These are phyloP conservation scores for Backusella morwellensis DNA, from an alignment of 192 early-diverging fungal genomes.

Conservation along the genomic window DNA sequence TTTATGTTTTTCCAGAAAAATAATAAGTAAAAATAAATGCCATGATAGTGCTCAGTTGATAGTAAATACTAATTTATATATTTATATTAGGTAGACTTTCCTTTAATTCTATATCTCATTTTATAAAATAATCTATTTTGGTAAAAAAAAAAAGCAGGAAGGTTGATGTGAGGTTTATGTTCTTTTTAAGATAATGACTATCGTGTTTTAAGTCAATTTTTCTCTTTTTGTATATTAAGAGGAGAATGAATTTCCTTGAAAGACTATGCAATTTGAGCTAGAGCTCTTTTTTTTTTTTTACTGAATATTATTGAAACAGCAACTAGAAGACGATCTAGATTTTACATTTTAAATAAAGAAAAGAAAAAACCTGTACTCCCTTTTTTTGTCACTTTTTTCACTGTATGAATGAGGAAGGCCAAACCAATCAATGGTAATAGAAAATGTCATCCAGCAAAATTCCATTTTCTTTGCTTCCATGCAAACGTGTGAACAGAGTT, in stretches of 20 bases:
- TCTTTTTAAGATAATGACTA: background rate
- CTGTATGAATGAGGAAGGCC: background rate
- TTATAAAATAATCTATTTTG: background rate
- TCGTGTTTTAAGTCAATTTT: background rate
- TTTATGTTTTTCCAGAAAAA: background rate
- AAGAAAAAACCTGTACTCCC: background rate
- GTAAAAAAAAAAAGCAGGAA: background rate
- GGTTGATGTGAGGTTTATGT: background rate
- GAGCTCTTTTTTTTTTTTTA: background rate
- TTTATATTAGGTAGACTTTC: background rate
- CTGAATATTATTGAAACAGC: background rate
- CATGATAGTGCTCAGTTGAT: background rate
- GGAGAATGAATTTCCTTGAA: background rate
- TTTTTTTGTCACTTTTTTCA: background rate
- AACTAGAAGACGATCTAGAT: background rate
- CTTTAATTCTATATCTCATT: background rate
- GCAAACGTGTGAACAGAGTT: no score
- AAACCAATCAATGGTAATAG: no score
- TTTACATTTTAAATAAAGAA: background rate
- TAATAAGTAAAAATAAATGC: background rate
- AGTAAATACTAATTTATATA: background rate
- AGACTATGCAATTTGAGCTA: background rate
- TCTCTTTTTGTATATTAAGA: background rate
- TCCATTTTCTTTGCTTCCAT: no score
- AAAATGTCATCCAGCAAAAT: no score